Conservation (phyloP, 257 asterid species). For the Pogostemon cablin region DNA sequence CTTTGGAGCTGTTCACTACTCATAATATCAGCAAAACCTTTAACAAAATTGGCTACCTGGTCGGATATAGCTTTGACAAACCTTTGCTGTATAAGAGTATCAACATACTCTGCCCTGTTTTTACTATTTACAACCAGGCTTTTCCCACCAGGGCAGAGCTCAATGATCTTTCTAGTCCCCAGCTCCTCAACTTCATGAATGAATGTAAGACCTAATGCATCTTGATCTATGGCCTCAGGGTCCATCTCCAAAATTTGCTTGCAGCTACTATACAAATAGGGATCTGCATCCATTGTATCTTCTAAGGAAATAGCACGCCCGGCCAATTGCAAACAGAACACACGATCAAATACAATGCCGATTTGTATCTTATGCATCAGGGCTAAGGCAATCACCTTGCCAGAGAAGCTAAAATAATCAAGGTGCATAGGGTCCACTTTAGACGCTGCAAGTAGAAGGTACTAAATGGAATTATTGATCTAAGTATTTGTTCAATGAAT, state of each 20-base stretch:
- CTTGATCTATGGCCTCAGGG: conserved; percentile 76
- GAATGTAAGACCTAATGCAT: conserved; percentile 85
- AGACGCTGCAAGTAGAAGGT: conserved; percentile 66
- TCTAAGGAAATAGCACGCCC: conserved; percentile 65
- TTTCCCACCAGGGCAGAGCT: conserved; percentile 73
- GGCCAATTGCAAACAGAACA: conserved; percentile 72
- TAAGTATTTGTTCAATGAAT: conserved; percentile 22
- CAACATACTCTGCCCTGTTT: conserved; percentile 74
- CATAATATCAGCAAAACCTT: conserved; percentile 75
- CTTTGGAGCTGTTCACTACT: conserved; percentile 42
- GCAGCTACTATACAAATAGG: conserved; percentile 84
- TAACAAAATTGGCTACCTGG: conserved; percentile 65
- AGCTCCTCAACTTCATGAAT: conserved; percentile 78
- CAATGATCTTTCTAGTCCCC: conserved; percentile 74
- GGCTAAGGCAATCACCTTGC: conserved; percentile 90
- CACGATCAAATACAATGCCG: conserved; percentile 89
- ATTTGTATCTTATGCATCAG: conserved; percentile 92
- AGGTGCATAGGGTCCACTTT: conserved; percentile 92
- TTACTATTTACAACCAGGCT: conserved; percentile 66
- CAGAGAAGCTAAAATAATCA: conserved; percentile 79
- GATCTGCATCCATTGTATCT: conserved; percentile 89
- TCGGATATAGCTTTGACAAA: conserved; percentile 69
- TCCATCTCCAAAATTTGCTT: conserved; percentile 94
- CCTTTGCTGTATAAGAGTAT: conserved; percentile 69
- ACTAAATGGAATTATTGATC: conserved; percentile 33